Percentiles rank a stretch among this genome's conserved stretches.
These are phyloP conservation scores for Murraya paniculata DNA, from an alignment of 345 rosid species.

Conservation along the genomic window DNA sequence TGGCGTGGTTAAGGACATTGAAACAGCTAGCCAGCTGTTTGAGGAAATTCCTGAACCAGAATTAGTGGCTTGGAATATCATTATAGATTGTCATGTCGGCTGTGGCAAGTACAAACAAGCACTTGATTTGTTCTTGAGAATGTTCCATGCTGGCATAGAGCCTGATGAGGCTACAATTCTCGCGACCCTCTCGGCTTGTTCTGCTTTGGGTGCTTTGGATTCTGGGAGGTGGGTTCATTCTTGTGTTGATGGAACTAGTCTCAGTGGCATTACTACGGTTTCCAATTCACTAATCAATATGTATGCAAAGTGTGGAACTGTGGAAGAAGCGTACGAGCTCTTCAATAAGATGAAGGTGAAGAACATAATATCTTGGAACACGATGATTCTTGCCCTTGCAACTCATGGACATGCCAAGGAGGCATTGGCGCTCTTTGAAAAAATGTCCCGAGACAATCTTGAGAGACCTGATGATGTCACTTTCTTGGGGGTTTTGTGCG, in stretches of 20 bases:
- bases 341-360: constrained; percentile 26
- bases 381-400: constrained; percentile 43
- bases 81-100: constrained; percentile 25
- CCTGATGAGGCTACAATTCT: constrained; percentile 45
- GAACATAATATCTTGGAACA: constrained; percentile 36
- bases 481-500: constrained; percentile 41
- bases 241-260: not conserved
- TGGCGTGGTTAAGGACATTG: constrained; percentile 30
- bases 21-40: constrained; percentile 25
- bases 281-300: constrained; percentile 39
- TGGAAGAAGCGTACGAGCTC: constrained; percentile 31
- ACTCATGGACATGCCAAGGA: constrained; percentile 30
- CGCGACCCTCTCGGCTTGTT: constrained; percentile 31
- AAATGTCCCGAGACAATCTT: constrained; percentile 21
- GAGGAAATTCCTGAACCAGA: constrained; percentile 37
- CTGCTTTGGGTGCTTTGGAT: constrained; percentile 33
- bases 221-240: constrained; percentile 40
- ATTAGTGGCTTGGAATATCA: constrained; percentile 36
- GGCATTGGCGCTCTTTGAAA: constrained; percentile 28
- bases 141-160: constrained; percentile 21
- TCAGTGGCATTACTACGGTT: constrained; percentile 15
- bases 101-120: constrained; percentile 26
- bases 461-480: constrained; percentile 35
- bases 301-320: constrained; percentile 49
- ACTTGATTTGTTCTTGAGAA: constrained; percentile 24